phyloP scores from a whole-genome alignment of 2,329 filamentous ascomycete species.

The Penicillium italicum region DNA sequence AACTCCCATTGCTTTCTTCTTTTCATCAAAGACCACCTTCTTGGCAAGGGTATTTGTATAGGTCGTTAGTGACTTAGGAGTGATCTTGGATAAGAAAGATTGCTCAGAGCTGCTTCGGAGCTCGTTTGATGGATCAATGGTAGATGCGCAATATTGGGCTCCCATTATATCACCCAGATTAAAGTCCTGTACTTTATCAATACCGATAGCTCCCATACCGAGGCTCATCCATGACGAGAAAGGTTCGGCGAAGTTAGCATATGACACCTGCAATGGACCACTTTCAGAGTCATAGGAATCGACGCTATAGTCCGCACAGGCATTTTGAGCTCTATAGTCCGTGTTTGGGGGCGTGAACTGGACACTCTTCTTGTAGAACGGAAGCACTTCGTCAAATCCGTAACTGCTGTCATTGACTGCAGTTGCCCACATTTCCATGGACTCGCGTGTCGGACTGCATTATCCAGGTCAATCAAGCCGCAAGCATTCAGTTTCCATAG shows the following conservation, averaged over 20 bases:
- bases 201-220: conserved; percentile 43
- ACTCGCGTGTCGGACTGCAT: conserved; percentile 18
- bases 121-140: conserved; percentile 26
- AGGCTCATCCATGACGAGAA: conserved; percentile 41
- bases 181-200: conserved; percentile 38
- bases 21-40: conserved; percentile 41
- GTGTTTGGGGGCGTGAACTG: conserved; percentile 28
- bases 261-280: conserved; percentile 44
- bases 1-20: conserved; percentile 45
- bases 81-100: conserved; percentile 33
- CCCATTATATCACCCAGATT: conserved; percentile 44
- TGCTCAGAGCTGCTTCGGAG: conserved; percentile 31
- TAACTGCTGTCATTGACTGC: conserved; percentile 30
- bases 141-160: conserved; percentile 37
- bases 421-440: conserved; percentile 28
- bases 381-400: conserved; percentile 23
- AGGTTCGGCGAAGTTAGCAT: conserved; percentile 40
- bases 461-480: not conserved
- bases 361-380: conserved; percentile 27
- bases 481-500: too few species aligned
- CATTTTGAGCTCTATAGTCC: conserved; percentile 21
- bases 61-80: conserved; percentile 36
- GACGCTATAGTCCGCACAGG: conserved; percentile 21
- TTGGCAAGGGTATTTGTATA: conserved; percentile 45
- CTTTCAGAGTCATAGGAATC: conserved; percentile 27